Percentiles rank a stretch among this genome's conserved stretches.
These are phyloP conservation scores for Calycina herbarum DNA, from an alignment of 2,329 filamentous ascomycete species.

Conservation along the genomic window DNA sequence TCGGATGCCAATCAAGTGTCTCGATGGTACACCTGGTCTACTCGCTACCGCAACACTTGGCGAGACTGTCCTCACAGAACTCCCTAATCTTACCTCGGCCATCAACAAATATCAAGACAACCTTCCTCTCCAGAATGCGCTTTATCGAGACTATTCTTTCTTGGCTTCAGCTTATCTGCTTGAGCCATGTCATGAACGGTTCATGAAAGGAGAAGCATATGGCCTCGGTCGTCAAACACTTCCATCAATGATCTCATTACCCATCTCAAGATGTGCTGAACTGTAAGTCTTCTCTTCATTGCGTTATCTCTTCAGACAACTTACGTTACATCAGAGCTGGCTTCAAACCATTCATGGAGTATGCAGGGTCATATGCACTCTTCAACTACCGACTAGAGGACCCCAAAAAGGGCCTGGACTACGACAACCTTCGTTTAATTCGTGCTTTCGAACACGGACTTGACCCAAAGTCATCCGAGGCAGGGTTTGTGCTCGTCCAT, in stretches of 20 bases:
- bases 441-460: slow-evolving; percentile 90
- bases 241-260: slow-evolving; percentile 73
- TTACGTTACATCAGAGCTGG: slow-evolving; percentile 49
- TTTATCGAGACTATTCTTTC: slow-evolving; percentile 92
- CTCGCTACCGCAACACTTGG: slow-evolving; percentile 75
- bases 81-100: slow-evolving; percentile 73
- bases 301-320: not conserved
- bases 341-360: slow-evolving; percentile 93
- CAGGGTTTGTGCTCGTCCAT: slow-evolving; percentile 93
- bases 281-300: slow-evolving; percentile 61
- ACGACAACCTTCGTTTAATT: slow-evolving; percentile 75
- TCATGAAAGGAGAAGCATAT: slow-evolving; percentile 70
- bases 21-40: slow-evolving; percentile 72
- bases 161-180: slow-evolving; percentile 85
- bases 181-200: slow-evolving; percentile 83
- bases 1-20: slow-evolving; percentile 76
- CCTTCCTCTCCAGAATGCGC: slow-evolving; percentile 76
- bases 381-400: slow-evolving; percentile 66
- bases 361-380: slow-evolving; percentile 66
- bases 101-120: slow-evolving; percentile 74
- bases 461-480: slow-evolving; percentile 83
- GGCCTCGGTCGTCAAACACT: slow-evolving; percentile 74
- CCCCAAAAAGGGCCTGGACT: slow-evolving; percentile 56
- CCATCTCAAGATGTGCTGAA: slow-evolving; percentile 80
- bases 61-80: slow-evolving; percentile 67